Evolutionary conservation across 140 eudicot genomes (phyloP).

Genomic region (Cichorium intybus): DNA sequence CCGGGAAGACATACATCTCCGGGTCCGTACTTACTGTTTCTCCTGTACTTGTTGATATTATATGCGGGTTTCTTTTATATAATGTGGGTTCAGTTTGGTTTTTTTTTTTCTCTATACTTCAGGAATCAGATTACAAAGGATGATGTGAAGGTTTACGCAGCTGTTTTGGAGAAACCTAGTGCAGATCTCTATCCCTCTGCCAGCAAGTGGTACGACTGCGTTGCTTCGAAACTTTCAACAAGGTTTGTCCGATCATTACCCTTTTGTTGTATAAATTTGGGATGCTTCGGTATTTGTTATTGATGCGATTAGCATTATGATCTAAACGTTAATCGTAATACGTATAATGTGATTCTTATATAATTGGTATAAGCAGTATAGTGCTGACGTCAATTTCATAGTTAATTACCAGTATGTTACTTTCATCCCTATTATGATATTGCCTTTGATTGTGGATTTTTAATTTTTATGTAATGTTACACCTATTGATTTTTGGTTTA

Average conservation of each 20-base stretch:
- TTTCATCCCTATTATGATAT: not conserved
- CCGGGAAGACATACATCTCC: constrained; percentile 76
- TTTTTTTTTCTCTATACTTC: not conserved
- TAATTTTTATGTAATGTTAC: not conserved
- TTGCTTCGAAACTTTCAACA: constrained; percentile 48
- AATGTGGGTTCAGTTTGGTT: not conserved
- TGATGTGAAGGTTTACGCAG: constrained; percentile 83
- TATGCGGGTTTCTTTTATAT: not conserved
- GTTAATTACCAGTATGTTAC: not conserved
- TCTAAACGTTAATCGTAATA: not conserved
- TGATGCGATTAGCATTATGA: not conserved
- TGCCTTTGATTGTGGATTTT: no score
- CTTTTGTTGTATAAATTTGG: not conserved
- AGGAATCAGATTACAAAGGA: constrained; percentile 71
- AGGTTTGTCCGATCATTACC: constrained; percentile 41
- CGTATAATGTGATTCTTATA: constrained; percentile 3
- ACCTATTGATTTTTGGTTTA: not conserved
- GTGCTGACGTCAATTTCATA: not conserved
- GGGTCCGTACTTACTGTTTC: constrained; percentile 40
- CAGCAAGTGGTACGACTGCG: constrained; percentile 66
- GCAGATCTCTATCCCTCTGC: constrained; percentile 69
- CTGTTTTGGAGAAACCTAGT: constrained; percentile 58
- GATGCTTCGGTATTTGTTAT: not conserved
- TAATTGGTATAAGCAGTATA: not conserved
- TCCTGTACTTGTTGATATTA: not conserved